A percentile compares a stretch with the other conserved stretches of the same genome.
Evolutionary conservation across 306 rosid genomes (phyloP).

Genomic region (Carpinus fangiana): DNA sequence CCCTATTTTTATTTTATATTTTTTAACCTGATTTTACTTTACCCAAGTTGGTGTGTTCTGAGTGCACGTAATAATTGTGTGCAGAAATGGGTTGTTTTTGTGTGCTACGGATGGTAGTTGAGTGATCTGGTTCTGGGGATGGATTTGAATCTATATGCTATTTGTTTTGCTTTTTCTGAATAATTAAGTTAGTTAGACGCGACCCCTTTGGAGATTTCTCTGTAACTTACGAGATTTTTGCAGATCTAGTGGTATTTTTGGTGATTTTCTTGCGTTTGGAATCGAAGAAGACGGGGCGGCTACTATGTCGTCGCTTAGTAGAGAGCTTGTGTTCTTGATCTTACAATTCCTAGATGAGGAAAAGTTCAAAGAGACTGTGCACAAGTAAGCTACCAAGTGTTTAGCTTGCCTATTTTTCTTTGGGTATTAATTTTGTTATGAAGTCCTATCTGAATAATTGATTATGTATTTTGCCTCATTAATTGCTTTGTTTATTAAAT

Average conservation of each 20-base stretch:
- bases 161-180: constrained; percentile 22
- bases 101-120: constrained; percentile 27
- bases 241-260: constrained; percentile 73
- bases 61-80: constrained; percentile 18
- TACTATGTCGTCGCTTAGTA: constrained; percentile 93
- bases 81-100: constrained; percentile 30
- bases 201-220: constrained; percentile 25
- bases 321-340: constrained; percentile 98
- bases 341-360: constrained; percentile 98
- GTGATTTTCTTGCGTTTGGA: constrained; percentile 44
- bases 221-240: constrained; percentile 22
- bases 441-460: constrained; percentile 21
- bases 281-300: constrained; percentile 43
- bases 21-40: constrained; percentile 30
- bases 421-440: constrained; percentile 13
- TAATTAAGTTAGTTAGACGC: constrained; percentile 26
- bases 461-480: constrained; percentile 30
- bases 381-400: constrained; percentile 64
- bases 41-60: constrained; percentile 26
- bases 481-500: constrained; percentile 28
- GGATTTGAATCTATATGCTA: constrained; percentile 18
- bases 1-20: constrained; percentile 27
- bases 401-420: constrained; percentile 1
- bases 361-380: constrained; percentile 98
- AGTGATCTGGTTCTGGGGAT: constrained; percentile 43